Percentiles rank a stretch among this genome's conserved stretches.
These are phyloP conservation scores for Mortierella claussenii DNA, from an alignment of 192 early-diverging fungal species.

Conservation along the genomic window DNA sequence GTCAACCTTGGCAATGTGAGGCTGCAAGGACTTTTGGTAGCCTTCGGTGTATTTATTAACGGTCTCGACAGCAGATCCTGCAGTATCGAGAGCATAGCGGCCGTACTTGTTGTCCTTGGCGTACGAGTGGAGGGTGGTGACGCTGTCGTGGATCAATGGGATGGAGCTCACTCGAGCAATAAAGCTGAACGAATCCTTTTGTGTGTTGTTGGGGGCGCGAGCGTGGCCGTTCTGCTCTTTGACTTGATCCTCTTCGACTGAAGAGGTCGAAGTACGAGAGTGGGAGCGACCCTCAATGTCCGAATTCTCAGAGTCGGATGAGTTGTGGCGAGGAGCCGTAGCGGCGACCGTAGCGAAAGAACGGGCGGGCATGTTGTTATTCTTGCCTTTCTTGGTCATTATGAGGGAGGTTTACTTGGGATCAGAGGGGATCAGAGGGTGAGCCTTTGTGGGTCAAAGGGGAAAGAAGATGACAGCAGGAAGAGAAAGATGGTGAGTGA, in stretches of 20 bases:
- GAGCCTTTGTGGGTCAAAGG: background rate
- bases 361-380: no score
- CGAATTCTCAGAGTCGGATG: conserved; percentile 42
- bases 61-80: conserved; percentile 34
- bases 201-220: no score
- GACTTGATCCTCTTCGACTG: conserved; percentile 57
- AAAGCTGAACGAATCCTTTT: conserved; percentile 12
- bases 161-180: conserved; percentile 59
- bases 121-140: conserved; percentile 58
- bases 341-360: background rate
- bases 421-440: background rate
- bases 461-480: background rate
- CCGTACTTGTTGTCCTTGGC: conserved; percentile 54
- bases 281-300: conserved; percentile 52
- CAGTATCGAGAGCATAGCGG: conserved; percentile 30
- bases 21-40: conserved; percentile 58
- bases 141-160: conserved; percentile 64
- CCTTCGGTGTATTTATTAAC: conserved; percentile 45
- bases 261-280: conserved; percentile 64
- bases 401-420: conserved; percentile 20
- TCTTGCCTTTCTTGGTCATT: conserved; percentile 33
- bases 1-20: conserved; percentile 67
- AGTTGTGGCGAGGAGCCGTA: conserved; percentile 30
- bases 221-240: conserved; percentile 48
- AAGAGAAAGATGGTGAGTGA: conserved; percentile 4